Base-by-base conservation (phyloP, 2,329 filamentous ascomycete genomes). In the Ramularia collo-cygni region DNA sequence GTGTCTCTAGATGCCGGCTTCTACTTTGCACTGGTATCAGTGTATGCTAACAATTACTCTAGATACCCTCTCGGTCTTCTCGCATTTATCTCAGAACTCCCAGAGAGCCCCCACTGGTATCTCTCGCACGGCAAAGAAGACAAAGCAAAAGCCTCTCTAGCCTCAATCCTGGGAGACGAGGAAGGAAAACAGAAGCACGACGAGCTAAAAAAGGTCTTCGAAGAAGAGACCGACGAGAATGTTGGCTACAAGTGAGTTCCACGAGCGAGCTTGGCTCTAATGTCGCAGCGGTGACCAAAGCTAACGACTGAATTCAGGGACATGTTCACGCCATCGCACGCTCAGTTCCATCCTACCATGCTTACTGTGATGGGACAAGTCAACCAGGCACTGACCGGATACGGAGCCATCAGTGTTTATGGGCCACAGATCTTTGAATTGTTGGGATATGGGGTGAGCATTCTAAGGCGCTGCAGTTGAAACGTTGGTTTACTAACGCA, bases 321-420 rank as follows among this genome's bases (percentile, higher is more conserved):
- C 45, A 79, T 80, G 76, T 54, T 80, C 4, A 70, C 65, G 0
- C 75, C 74, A 0, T 58, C 64, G 1, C 68, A 74, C 28, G 60
- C 64, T 8, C 75, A 79, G 45, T 79, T 77, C 49, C 77, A 80
- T 48, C 75, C 76, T 0, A 78, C 74, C 1, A 65, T 78, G 50
- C 62, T 81, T 16, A 77, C 75, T 0, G 64, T 80, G 34, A 79
- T 80, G 75, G 75, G 75, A 1, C 76, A 81, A 55, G 58, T 79
- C 49, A 79, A 79, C 49, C 77, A 80, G 55, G 73, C 72, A 1
- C 57, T 76, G 36, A 76, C 72, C 0, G 72, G 72, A 7, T 61
- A 61, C 38, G 58, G 58, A 30, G 44, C 48, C 50, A 32, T 35
- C 21, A 24, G 21, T 24, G 21, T 24, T 6, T 24, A 24, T 24